phyloP scores from a whole-genome alignment of 768 basidiomycete genomes.

The Rhodotorula sphaerocarpa region DNA sequence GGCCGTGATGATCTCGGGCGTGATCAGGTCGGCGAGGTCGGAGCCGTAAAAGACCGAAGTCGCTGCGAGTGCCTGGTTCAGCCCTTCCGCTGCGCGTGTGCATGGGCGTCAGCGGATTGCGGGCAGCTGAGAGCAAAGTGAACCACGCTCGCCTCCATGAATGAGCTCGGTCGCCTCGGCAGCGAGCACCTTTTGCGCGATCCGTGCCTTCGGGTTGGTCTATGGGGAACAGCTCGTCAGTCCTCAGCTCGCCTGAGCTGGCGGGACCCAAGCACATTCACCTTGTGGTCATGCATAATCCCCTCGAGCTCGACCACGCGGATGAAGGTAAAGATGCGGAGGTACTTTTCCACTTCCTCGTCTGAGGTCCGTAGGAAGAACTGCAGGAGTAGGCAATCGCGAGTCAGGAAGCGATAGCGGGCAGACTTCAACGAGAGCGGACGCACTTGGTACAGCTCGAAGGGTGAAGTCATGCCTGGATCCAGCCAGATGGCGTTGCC shows the following conservation, averaged over 20 bases:
- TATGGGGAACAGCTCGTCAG: conserved; percentile 23
- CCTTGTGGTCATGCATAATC: conserved; percentile 56
- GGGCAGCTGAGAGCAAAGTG: not conserved
- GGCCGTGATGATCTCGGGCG: conserved; percentile 3
- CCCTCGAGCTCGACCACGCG: conserved; percentile 53
- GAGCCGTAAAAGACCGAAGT: conserved; percentile 25
- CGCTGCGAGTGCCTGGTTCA: conserved; percentile 29
- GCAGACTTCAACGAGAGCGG: not conserved
- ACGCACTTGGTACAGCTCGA: conserved; percentile 90
- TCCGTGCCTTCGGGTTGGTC: conserved; percentile 46
- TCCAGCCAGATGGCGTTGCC: conserved; percentile 94
- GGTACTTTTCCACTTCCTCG: conserved; percentile 65
- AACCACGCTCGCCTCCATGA: conserved; percentile 51
- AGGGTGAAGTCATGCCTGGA: conserved; percentile 64
- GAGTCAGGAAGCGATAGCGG: conserved; percentile 15
- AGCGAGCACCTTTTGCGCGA: conserved; percentile 53
- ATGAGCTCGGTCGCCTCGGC: conserved; percentile 56
- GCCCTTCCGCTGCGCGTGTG: conserved; percentile 14
- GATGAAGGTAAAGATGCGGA: conserved; percentile 75
- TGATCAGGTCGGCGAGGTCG: not conserved
- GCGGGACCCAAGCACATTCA: conserved; percentile 45
- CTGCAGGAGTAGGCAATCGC: conserved; percentile 48
- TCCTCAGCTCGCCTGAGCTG: no score
- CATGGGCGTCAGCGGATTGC: accelerated
- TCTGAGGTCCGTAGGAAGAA: conserved; percentile 81